Base-by-base conservation (phyloP, 2,329 filamentous ascomycete genomes). In the Ophiostoma ips region DNA sequence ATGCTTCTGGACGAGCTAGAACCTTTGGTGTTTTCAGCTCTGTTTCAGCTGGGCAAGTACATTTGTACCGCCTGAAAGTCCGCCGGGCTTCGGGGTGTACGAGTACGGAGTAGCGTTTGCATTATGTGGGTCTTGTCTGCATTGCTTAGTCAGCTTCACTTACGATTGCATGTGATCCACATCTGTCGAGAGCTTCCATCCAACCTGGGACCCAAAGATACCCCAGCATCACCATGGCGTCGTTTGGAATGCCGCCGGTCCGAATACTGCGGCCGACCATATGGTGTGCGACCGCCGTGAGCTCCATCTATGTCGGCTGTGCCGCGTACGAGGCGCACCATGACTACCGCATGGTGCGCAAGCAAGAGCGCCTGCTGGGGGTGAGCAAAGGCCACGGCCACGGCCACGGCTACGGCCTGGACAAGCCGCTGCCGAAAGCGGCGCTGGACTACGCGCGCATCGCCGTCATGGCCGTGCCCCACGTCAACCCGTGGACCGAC, bases 281-380 rank as follows among this genome's bases (percentile, higher is more conserved):
- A 3, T 60, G 58, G 57, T 55, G 56, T n/a, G 48, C 49, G 3
- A 47, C 48, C 2, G 54, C 57, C 6, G 55, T 57, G 16, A 18
- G 52, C 9, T 50, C 50, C 5, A 52, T 57, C 11, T 57, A 55
- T 33, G 24, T 53, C 3, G 55, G 51, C 33, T 49, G 50, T 10
- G 54, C 54, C 2, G 55, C 52, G 8, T 52, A 43, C 21, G 55
- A 57, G 40, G 52, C 54, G 10, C 37, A 51, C 43, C 52, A 54
- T 35, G 56, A 57, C 44, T 55, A 53, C 5, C 18, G 31, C 46
- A 52, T 48, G 41, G 55, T 50, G 37, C 49, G 19, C 46, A 51
- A 34, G 19, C 44, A 46, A 6, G 31, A 43, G 49, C 15, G 49
- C 37, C 12, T 9, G 28, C 48, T 19, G 19, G 51, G 46, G 21